phyloP scores from a whole-genome alignment of 2,329 filamentous ascomycete species.

The Pseudogymnoascus sp. region DNA sequence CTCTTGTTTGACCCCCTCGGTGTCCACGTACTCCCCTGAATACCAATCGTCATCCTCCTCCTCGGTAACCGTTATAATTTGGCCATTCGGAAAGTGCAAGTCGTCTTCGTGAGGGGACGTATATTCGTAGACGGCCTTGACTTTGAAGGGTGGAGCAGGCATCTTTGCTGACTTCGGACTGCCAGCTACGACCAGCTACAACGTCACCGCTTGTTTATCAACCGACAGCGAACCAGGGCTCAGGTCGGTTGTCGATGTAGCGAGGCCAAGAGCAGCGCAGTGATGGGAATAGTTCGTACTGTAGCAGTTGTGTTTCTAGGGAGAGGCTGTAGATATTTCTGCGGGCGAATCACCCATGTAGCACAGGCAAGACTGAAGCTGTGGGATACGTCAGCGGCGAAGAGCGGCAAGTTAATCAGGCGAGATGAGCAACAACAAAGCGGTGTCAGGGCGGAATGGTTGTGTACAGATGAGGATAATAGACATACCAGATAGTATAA shows the following conservation, averaged over 20 bases:
- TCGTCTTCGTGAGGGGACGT: conserved; percentile 89
- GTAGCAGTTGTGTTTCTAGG: background rate
- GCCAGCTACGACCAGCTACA: conserved; percentile 1
- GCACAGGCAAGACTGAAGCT: background rate
- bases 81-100: conserved; percentile 73
- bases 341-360: conserved; percentile 5
- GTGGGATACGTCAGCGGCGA: conserved; percentile 8
- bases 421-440: background rate
- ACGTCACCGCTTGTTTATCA: conserved; percentile 9
- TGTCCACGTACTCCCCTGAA: conserved; percentile 76
- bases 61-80: conserved; percentile 89
- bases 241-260: conserved; percentile 6
- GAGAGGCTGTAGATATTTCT: background rate
- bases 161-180: conserved; percentile 41
- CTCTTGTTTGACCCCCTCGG: conserved; percentile 63
- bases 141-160: conserved; percentile 71
- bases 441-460: background rate
- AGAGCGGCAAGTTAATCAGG: background rate
- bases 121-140: conserved; percentile 95
- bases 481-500: background rate
- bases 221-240: conserved; percentile 1
- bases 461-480: background rate
- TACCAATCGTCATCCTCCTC: conserved; percentile 95
- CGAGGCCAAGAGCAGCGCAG: background rate
- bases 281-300: background rate